Evolutionary conservation across 306 rosid species (phyloP), one percentile per base, ranked within the genome.

Genomic region (Quercus ilex): DNA sequence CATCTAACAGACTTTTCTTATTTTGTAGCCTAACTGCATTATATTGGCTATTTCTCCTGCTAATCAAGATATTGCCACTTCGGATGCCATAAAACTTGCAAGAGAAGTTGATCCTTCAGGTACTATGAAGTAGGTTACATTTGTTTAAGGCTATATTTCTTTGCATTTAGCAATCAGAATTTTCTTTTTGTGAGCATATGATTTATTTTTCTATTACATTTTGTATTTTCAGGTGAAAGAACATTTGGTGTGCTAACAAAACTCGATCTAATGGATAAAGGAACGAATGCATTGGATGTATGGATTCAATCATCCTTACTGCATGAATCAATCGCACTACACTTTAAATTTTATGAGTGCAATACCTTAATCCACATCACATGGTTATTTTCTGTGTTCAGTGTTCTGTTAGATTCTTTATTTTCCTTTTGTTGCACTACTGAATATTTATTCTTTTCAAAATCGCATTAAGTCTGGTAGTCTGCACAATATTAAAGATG

Each of bases 1-100:
- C 14, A 57, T 80, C 77, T 84, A 72, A 91, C 83, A 52, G 52
- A 74, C 67, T 82, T 77, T 69, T 85, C 68, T 87, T 75, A 75
- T 74, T 85, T 81, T 90, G 89, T 79, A 93, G 98, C 98, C 98
- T n/a, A 93, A 89, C 82, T 77, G 89, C 89, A 94, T 94, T 82
- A 93, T 94, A 78, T 84, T 94, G 83, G 98, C 98, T 38, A 94
- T 94, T 70, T 90, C 97, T 79, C 98, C 98, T 58, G 98, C 98
- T 77, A 93, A 93, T 81, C 98, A 93, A 91, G 98, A 93, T 93
- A 92, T 94, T 86, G 98, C 98, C 25, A 94, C 98, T 41, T 94
- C 98, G 49, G 97, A 94, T 81, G 98, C 98, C 43, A 94, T 94
- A 75, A 94, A 92, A 84, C 91, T 94, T 74, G 96, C 97, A 79